phyloP scores from a whole-genome alignment of 176 grass and related monocot genomes.

The Cocos nucifera region DNA sequence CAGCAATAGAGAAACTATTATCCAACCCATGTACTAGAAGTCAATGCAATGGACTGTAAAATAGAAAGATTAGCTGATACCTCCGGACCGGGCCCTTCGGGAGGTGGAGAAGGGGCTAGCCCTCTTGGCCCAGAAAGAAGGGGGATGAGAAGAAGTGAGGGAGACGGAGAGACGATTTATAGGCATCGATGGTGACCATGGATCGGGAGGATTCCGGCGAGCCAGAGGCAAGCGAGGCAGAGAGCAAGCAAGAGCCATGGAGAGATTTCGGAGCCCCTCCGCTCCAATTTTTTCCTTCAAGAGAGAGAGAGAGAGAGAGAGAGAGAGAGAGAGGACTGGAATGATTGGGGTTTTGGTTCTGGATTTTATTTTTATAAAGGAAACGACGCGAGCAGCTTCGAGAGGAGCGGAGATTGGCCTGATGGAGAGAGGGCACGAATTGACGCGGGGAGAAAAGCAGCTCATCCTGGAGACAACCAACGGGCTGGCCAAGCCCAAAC shows the following conservation, averaged over 20 bases:
- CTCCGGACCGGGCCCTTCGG: not conserved
- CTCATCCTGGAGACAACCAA: too few species aligned
- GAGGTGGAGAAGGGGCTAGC: not conserved
- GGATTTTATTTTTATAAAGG: too few species aligned
- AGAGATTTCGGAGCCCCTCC: not conserved
- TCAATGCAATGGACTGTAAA: not conserved
- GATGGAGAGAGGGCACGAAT: too few species aligned
- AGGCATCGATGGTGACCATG: not conserved
- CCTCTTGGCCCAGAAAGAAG: not conserved
- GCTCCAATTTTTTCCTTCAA: too few species aligned
- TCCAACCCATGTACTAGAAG: not conserved
- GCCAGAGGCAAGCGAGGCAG: not conserved
- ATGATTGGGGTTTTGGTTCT: too few species aligned
- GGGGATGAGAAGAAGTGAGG: not conserved
- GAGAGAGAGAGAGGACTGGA: too few species aligned
- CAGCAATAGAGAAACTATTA: not conserved
- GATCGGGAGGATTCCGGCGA: not conserved
- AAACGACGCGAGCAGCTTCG: too few species aligned
- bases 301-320: too few species aligned
- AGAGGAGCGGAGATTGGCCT: too few species aligned
- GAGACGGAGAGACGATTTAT: not conserved
- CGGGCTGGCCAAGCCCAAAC: too few species aligned
- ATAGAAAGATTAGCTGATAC: not conserved
- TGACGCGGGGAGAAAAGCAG: too few species aligned
- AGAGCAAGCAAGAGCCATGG: slow-evolving; percentile 22